Evolutionary conservation across 108 stramenopile genomes (phyloP).

Genomic region (Bacterosira constricta): DNA sequence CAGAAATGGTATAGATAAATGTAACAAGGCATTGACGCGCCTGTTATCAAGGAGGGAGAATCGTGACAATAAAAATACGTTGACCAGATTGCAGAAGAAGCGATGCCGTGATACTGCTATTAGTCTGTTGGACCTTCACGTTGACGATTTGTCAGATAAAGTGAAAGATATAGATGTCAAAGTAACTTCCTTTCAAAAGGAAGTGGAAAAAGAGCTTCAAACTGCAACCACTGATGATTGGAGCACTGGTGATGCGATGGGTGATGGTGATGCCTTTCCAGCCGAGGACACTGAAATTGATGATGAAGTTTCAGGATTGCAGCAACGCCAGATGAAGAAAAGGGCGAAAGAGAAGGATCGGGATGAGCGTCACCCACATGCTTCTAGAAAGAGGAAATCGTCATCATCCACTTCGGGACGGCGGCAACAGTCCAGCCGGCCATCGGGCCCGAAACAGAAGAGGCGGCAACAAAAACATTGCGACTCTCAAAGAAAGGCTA

Average conservation of each 20-base stretch:
- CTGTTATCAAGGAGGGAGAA: slow-evolving; percentile 3
- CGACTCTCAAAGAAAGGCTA: neutral
- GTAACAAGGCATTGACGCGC: neutral
- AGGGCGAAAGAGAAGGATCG: neutral
- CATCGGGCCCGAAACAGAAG: neutral
- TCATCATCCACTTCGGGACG: neutral
- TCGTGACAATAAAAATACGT: neutral
- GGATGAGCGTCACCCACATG: slow-evolving; percentile 39
- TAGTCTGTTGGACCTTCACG: neutral
- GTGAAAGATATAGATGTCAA: slow-evolving; percentile 1
- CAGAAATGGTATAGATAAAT: slow-evolving; percentile 4
- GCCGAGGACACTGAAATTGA: neutral
- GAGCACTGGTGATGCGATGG: too few species aligned
- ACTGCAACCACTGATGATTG: neutral
- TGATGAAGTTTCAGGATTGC: neutral
- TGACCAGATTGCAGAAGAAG: neutral
- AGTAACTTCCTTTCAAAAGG: slow-evolving; percentile 4
- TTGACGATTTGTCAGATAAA: neutral
- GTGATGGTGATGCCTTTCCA: neutral
- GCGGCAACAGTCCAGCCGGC: neutral
- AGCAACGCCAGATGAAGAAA: neutral
- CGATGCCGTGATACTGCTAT: neutral
- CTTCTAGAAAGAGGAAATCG: slow-evolving; percentile 28
- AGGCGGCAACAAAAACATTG: neutral
- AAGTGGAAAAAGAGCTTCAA: slow-evolving; percentile 2